These are phyloP conservation scores for Pythium sp. DNA, from an alignment of 352 stramenopile species.

Conservation along the genomic window DNA sequence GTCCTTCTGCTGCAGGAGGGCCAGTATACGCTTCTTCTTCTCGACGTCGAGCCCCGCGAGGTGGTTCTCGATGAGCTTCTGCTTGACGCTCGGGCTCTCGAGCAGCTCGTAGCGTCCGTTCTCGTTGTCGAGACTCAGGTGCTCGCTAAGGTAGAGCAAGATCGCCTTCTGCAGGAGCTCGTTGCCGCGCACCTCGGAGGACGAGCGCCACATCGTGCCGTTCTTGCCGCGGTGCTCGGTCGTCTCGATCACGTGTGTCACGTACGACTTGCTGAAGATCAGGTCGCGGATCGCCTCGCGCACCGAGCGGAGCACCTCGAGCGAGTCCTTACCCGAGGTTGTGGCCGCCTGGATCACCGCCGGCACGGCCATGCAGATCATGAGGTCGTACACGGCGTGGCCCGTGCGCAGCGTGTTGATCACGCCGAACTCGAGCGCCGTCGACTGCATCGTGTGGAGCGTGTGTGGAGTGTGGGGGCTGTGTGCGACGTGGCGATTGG, in stretches of 20 bases:
- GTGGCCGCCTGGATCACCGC: slow-evolving; percentile 44
- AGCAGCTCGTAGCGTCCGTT: slow-evolving; percentile 48
- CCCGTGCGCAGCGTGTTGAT: slow-evolving; percentile 54
- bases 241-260: slow-evolving; percentile 36
- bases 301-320: slow-evolving; percentile 9
- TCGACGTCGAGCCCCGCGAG: slow-evolving; percentile 7
- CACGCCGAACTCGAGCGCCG: slow-evolving; percentile 42
- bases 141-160: slow-evolving; percentile 37
- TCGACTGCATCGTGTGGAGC: slow-evolving; percentile 18
- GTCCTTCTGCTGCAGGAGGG: slow-evolving; percentile 10
- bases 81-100: slow-evolving; percentile 29
- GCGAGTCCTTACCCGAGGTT: slow-evolving; percentile 18
- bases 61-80: slow-evolving; percentile 13
- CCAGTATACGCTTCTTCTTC: slow-evolving; percentile 6
- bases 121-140: slow-evolving; percentile 36
- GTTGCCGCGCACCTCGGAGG: slow-evolving; percentile 36
- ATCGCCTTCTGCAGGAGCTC: slow-evolving; percentile 58
- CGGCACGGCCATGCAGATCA: slow-evolving; percentile 59
- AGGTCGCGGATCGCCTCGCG: slow-evolving; percentile 17
- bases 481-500: not conserved
- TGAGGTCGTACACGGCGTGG: slow-evolving; percentile 47
- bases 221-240: slow-evolving; percentile 39
- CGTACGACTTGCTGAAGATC: slow-evolving; percentile 22
- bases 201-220: slow-evolving; percentile 5
- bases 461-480: not conserved